Percentiles rank a stretch among this genome's conserved stretches.
Evolutionary conservation across 768 basidiomycete species (phyloP).

Genomic region (Mycena amicta): DNA sequence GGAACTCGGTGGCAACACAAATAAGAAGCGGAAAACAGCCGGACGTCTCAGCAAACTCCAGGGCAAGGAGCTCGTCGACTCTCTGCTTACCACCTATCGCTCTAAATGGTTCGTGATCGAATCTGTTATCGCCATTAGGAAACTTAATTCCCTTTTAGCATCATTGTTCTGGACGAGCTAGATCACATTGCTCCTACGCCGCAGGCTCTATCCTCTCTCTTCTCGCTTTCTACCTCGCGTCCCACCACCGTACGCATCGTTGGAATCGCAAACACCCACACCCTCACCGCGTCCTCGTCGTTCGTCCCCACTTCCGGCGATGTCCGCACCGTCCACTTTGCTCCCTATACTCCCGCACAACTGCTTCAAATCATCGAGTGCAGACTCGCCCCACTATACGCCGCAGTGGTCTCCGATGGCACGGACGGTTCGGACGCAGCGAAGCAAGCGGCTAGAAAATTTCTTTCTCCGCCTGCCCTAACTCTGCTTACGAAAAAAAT

Average conservation of each 20-base stretch:
- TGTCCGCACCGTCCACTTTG: conserved; percentile 74
- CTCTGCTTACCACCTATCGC: conserved; percentile 42
- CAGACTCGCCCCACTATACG: conserved; percentile 59
- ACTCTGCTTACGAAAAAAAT: conserved; percentile 78
- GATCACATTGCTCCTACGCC: conserved; percentile 74
- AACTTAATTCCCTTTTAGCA: conserved; percentile 40
- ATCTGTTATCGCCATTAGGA: conserved; percentile 3
- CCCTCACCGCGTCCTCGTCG: conserved; percentile 62
- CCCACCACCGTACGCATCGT: conserved; percentile 64
- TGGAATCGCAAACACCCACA: conserved; percentile 89
- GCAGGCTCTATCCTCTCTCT: conserved; percentile 62
- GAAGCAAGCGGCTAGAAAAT: conserved; percentile 39
- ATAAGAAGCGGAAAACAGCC: conserved; percentile 37
- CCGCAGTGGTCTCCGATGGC: conserved; percentile 31
- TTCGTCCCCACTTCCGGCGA: conserved; percentile 37
- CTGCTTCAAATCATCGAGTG: conserved; percentile 68
- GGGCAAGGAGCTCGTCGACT: conserved; percentile 51
- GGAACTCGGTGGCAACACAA: conserved; percentile 42
- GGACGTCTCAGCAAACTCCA: conserved; percentile 44
- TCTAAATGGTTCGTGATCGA: conserved; percentile 53
- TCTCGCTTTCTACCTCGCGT: conserved; percentile 63
- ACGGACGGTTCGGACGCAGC: conserved; percentile 24
- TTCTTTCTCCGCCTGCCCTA: conserved; percentile 66
- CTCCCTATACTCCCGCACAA: conserved; percentile 75
- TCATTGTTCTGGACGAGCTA: conserved; percentile 84